These are phyloP conservation scores for Raphanus hybrid DNA, from an alignment of 441 rosid species.

Conservation along the genomic window DNA sequence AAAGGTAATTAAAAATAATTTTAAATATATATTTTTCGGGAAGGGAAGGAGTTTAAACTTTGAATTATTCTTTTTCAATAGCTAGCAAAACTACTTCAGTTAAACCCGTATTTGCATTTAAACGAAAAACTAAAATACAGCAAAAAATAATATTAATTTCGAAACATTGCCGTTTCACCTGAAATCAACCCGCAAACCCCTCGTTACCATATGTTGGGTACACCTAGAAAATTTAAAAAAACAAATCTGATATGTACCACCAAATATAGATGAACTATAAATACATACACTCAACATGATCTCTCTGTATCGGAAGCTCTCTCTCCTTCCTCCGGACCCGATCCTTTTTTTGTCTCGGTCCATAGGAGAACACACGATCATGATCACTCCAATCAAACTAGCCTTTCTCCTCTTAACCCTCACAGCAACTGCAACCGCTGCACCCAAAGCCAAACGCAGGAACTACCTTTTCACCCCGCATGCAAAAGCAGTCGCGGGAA, in stretches of 20 bases:
- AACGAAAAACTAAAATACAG: no score
- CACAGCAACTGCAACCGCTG: background rate
- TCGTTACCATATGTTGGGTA: no score
- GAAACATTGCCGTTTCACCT: no score
- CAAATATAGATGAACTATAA: constrained; percentile 30
- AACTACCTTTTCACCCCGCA: constrained; percentile 39
- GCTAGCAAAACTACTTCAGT: background rate
- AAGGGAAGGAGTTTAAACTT: no score
- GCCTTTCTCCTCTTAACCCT: constrained; percentile 4
- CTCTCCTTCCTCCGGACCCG: constrained; percentile 10
- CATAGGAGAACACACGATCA: constrained; percentile 6
- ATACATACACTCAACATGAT: constrained; percentile 10
- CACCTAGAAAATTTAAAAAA: background rate
- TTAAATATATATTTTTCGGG: no score
- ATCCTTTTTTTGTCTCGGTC: constrained; percentile 34
- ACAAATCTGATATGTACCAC: background rate
- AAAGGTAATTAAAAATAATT: no score
- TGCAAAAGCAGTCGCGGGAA: constrained; percentile 42
- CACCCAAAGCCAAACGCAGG: constrained; percentile 15
- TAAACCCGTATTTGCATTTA: no score
- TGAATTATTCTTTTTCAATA: background rate
- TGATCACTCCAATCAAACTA: constrained; percentile 38
- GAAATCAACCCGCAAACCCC: no score
- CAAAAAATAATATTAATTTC: no score
- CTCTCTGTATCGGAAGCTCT: constrained; percentile 15